phyloP scores from a whole-genome alignment of 345 rosid species.

The Garcia nutans region DNA sequence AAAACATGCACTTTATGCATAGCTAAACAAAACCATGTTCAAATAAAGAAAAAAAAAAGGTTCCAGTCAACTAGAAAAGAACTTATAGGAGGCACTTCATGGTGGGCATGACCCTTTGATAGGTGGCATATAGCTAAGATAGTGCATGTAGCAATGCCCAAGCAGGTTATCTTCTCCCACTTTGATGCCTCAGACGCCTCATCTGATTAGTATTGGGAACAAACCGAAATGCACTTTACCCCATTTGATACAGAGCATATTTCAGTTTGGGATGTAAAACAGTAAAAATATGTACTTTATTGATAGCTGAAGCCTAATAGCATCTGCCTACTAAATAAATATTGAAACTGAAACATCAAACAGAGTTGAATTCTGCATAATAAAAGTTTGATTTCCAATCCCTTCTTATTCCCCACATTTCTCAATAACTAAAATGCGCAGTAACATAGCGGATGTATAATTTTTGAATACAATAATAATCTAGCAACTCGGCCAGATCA shows the following conservation, averaged over 20 bases:
- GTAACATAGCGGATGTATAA: not conserved
- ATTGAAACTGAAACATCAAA: not conserved
- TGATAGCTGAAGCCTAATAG: too few relatives aligned
- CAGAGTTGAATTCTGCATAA: not conserved
- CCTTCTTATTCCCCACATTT: not conserved
- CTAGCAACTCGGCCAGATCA: slow-evolving; percentile 3
- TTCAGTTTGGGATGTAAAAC: too few relatives aligned
- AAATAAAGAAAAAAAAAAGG: not conserved
- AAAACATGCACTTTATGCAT: too few relatives aligned
- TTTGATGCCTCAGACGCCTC: slow-evolving; percentile 81
- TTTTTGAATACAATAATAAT: not conserved
- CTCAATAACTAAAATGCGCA: not conserved
- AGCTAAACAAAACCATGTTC: not conserved
- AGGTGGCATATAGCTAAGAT: slow-evolving; percentile 45
- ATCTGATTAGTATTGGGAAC: slow-evolving; percentile 27
- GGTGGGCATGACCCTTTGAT: slow-evolving; percentile 88
- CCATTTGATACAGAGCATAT: too few relatives aligned
- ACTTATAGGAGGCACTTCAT: slow-evolving; percentile 83
- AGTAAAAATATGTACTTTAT: too few relatives aligned
- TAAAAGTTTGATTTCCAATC: not conserved
- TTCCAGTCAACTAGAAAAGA: slow-evolving; percentile 6
- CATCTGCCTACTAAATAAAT: too few relatives aligned
- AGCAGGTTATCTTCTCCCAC: slow-evolving; percentile 90
- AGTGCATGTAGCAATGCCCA: slow-evolving; percentile 70
- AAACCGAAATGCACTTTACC: too few relatives aligned